Conservation (phyloP, 768 basidiomycete species). For the Sarcomyxa edulis region DNA sequence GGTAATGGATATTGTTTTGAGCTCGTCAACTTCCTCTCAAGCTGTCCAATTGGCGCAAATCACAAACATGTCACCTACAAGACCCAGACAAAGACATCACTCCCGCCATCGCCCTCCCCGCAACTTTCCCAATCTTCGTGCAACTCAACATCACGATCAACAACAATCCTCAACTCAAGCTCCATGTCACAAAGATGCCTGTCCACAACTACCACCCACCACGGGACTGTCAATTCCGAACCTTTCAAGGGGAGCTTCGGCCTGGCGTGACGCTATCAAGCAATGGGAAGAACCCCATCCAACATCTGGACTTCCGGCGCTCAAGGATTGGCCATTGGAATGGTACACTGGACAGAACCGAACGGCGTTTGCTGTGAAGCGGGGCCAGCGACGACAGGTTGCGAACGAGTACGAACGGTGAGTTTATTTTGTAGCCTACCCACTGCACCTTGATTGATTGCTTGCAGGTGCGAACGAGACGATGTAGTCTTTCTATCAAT, state of each 20-base stretch:
- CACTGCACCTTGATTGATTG: not conserved
- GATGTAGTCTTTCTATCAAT: slow-evolving; percentile 1
- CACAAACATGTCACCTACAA: too few species aligned
- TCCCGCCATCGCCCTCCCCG: too few species aligned
- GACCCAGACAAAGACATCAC: too few species aligned
- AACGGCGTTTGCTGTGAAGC: slow-evolving; percentile 4
- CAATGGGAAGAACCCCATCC: slow-evolving; percentile 5
- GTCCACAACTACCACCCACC: too few species aligned
- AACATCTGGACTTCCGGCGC: not conserved
- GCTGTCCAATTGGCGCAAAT: too few species aligned
- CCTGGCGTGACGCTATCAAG: slow-evolving; percentile 7
- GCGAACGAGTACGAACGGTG: slow-evolving; percentile 1
- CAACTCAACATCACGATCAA: too few species aligned
- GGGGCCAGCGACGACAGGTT: not conserved
- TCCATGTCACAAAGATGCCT: too few species aligned
- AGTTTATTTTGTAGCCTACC: not conserved
- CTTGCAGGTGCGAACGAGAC: slow-evolving; percentile 1
- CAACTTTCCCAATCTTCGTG: too few species aligned
- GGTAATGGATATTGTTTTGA: too few species aligned
- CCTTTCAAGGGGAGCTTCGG: slow-evolving; percentile 1
- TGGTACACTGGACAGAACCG: slow-evolving; percentile 6
- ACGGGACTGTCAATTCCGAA: slow-evolving; percentile 7
- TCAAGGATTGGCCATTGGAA: slow-evolving; percentile 7
- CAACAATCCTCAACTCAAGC: too few species aligned
- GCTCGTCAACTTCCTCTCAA: too few species aligned